Base-by-base conservation (phyloP, 345 rosid genomes). In the Moricandia moricandioides region DNA sequence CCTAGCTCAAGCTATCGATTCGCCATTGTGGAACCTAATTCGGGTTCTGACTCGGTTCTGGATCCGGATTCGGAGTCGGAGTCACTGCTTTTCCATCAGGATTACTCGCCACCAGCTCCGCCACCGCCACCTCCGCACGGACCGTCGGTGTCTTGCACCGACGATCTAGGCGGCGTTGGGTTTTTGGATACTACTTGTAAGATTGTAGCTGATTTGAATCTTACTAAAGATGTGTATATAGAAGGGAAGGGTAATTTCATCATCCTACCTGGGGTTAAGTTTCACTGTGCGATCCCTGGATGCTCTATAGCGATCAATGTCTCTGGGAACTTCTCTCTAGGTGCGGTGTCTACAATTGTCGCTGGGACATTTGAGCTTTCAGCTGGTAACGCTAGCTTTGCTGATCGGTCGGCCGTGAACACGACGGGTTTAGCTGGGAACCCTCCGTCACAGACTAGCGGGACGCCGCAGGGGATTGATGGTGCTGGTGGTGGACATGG, bases 401-500 rank as follows among this genome's bases (percentile, higher is more conserved):
- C 69, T 0, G 63, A 85, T 45, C 85, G 86, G 9, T 86, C 99
- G 26, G 85, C 80, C 0, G 91, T 96, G 72, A 88, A 92, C 69
- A 87, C 98, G 1, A 92, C 98, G 13, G 96, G 86, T 1, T 79
- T 88, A 82, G 99, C 89, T 0, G 99, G 99, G 56, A 54, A 81
- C 1, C 95, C 98, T 6, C 98, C 98, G 6, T 80, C 94, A 4
- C 96, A 89, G 91, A 92, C 99, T 13, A 96, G 99, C 47, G 99
- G 99, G 65, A 91, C 96, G 7, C 95, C 99, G 3, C 91, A 86
- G 70, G 97, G 93, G 70, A 75, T 89, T 1, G 93, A 88, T 3
- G 99, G 99, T 51, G 85, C 91, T 1, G 99, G 98, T 18, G 99
- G 99, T 35, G 99, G 98, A 26, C 99, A 96, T 62, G 98, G 98